These are phyloP conservation scores for Dicorynia guianensis DNA, from an alignment of 306 rosid genomes.

Conservation along the genomic window DNA sequence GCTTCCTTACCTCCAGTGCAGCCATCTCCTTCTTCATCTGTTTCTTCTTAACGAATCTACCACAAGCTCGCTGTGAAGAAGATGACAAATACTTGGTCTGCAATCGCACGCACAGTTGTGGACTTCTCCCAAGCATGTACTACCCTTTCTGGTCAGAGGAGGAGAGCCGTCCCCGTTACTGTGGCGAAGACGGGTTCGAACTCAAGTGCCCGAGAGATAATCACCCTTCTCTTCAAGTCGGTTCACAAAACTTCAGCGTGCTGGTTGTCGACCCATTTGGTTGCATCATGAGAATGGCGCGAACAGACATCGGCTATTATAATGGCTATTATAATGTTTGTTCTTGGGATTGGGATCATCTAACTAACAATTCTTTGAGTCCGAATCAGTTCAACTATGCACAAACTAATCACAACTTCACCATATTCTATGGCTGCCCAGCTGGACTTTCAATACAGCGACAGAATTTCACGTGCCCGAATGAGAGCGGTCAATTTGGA, in stretches of 20 bases:
- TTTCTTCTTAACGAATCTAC: background rate
- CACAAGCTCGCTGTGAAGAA: background rate
- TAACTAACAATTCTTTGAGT: background rate
- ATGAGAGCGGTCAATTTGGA: too few species aligned
- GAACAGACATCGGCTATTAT: background rate
- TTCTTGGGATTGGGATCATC: background rate
- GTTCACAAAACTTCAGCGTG: background rate
- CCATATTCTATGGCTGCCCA: too few species aligned
- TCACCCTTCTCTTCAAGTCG: background rate
- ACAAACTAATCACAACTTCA: too few species aligned
- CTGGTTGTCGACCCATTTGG: accelerated
- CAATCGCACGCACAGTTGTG: background rate
- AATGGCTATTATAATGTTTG: background rate
- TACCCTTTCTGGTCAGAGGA: constrained; percentile 34
- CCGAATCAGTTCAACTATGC: too few species aligned
- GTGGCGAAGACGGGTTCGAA: constrained; percentile 1
- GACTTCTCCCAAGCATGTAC: background rate
- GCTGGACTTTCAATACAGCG: too few species aligned
- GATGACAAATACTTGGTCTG: background rate
- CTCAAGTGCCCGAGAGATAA: background rate
- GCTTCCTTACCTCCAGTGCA: background rate
- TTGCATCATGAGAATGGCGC: constrained; percentile 1
- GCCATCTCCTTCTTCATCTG: background rate
- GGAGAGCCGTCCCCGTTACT: background rate
- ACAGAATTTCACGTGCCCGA: too few species aligned